Evolutionary conservation across 805 yeast species (phyloP).

Genomic region (Kluyveromyces wickerhamii): DNA sequence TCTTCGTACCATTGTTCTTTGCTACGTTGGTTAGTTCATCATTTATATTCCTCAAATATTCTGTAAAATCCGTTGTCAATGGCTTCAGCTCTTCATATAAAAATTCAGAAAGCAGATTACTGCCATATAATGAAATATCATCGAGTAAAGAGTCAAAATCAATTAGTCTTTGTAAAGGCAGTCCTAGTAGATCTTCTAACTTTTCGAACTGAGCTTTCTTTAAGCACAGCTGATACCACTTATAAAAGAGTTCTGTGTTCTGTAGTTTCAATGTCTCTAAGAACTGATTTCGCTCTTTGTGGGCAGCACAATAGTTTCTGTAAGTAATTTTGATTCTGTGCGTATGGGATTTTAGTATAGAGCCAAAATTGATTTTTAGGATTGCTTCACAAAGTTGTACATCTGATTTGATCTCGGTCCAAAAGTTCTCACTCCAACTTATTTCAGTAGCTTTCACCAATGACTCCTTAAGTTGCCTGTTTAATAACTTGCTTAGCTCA

Average conservation of each 20-base stretch:
- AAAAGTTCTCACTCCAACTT: not conserved
- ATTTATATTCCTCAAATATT: not conserved
- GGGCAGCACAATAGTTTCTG: constrained; percentile 26
- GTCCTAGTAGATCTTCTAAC: constrained; percentile 26
- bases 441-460: not conserved
- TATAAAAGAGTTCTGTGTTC: constrained; percentile 12
- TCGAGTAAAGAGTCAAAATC: constrained; percentile 18
- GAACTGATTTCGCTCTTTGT: constrained; percentile 25
- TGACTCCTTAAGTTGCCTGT: constrained; percentile 11
- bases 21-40: not conserved
- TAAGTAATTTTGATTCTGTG: constrained; percentile 30
- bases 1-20: not conserved
- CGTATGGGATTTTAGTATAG: constrained; percentile 25
- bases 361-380: constrained; percentile 22
- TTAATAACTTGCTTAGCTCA: constrained; percentile 30
- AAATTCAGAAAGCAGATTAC: not conserved
- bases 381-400: constrained; percentile 1
- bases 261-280: constrained; percentile 15
- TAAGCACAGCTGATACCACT: constrained; percentile 33
- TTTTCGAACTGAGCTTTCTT: constrained; percentile 20
- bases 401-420: constrained; percentile 10
- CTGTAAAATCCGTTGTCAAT: not conserved
- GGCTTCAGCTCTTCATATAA: not conserved
- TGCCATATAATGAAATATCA: not conserved
- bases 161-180: constrained; percentile 28